These are phyloP conservation scores for Trichophyton equinum DNA, from an alignment of 2,329 filamentous ascomycete species.

Conservation along the genomic window DNA sequence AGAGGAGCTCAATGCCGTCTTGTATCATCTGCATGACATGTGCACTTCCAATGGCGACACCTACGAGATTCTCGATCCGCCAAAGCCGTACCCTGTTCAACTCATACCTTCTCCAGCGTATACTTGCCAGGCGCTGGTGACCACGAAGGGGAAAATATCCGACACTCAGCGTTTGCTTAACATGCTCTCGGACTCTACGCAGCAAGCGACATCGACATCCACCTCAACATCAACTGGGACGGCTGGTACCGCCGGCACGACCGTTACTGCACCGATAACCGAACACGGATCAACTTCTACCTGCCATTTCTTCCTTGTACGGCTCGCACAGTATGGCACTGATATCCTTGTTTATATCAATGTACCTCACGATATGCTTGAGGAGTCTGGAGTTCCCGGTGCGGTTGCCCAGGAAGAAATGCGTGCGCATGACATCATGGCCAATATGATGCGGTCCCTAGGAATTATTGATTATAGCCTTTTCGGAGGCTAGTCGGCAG, in stretches of 20 bases:
- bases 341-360: conserved; percentile 81
- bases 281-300: conserved; percentile 29
- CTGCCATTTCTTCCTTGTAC: conserved; percentile 63
- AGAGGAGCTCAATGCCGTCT: conserved; percentile 53
- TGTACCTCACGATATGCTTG: conserved; percentile 69
- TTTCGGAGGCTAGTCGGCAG: conserved; percentile 1
- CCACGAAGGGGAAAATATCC: background rate
- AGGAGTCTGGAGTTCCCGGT: conserved; percentile 54
- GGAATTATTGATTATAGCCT: conserved; percentile 51
- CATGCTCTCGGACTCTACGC: conserved; percentile 4
- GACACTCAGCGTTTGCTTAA: background rate
- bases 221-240: too few species aligned
- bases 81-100: conserved; percentile 42
- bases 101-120: conserved; percentile 23
- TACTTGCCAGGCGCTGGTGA: conserved; percentile 14
- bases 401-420: conserved; percentile 56
- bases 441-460: conserved; percentile 55
- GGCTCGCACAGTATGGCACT: conserved; percentile 61
- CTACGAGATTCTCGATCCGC: conserved; percentile 51
- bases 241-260: background rate
- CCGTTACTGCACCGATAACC: background rate
- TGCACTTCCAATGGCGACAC: conserved; percentile 52
- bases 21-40: conserved; percentile 56
- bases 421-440: conserved; percentile 23
- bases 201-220: background rate